These are phyloP conservation scores for Yamadazyma friedrichii DNA, from an alignment of 1,139 yeast genomes.

Conservation along the genomic window DNA sequence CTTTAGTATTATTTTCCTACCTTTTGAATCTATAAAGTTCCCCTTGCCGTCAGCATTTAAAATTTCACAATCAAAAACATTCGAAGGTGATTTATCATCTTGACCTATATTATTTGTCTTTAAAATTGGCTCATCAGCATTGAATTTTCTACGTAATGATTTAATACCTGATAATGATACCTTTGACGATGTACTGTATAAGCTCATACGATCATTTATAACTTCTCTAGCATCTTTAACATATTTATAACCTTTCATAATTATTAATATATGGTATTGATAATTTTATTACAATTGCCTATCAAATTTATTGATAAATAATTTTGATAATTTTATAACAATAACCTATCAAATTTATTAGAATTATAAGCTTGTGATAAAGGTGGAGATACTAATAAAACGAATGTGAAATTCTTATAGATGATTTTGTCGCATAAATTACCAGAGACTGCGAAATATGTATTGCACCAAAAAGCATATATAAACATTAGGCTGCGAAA, in stretches of 20 bases:
- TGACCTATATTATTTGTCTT: slow-evolving; percentile 9
- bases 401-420: slow-evolving; percentile 1
- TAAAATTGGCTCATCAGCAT: slow-evolving; percentile 21
- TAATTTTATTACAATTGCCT: no score
- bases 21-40: slow-evolving; percentile 57
- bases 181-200: slow-evolving; percentile 28
- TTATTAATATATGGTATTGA: neutral
- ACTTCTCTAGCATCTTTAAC: slow-evolving; percentile 29
- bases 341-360: no score
- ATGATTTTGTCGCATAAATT: neutral
- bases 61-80: slow-evolving; percentile 28
- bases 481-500: neutral
- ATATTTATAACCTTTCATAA: slow-evolving; percentile 16
- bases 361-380: neutral
- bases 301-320: neutral
- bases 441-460: neutral
- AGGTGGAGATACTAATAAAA: slow-evolving; percentile 1
- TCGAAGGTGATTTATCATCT: neutral
- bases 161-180: slow-evolving; percentile 28
- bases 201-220: slow-evolving; percentile 29
- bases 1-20: slow-evolving; percentile 61
- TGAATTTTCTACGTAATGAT: slow-evolving; percentile 25
- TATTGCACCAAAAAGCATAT: no score
- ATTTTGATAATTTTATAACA: neutral
- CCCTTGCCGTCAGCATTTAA: slow-evolving; percentile 45